Evolutionary conservation across 2,329 filamentous ascomycete genomes (phyloP).

Genomic region (Bipolaris gigantea): DNA sequence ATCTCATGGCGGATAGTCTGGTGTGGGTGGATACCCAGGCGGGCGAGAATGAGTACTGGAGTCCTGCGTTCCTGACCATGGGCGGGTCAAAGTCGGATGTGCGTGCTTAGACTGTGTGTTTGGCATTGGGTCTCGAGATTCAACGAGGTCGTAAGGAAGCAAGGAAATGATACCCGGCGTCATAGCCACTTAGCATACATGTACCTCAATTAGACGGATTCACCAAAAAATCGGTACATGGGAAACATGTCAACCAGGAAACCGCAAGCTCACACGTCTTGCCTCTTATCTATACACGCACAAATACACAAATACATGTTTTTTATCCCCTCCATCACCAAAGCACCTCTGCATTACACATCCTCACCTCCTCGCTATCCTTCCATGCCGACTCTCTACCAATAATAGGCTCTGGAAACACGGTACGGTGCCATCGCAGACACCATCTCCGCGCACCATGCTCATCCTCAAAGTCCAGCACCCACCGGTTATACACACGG

Average conservation of each 20-base stretch:
- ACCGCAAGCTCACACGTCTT: not conserved
- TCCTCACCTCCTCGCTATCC: conserved; percentile 42
- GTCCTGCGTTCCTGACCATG: conserved; percentile 68
- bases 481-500: conserved; percentile 51
- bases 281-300: not conserved
- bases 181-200: not conserved
- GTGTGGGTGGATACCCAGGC: conserved; percentile 91
- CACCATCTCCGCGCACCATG: conserved; percentile 58
- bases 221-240: no score
- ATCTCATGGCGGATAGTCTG: conserved; percentile 83
- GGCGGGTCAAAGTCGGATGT: conserved; percentile 3
- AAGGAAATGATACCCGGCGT: conserved; percentile 20
- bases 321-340: conserved; percentile 44
- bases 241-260: no score
- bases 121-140: not conserved
- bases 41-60: conserved; percentile 93
- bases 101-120: not conserved
- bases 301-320: not conserved
- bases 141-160: no score
- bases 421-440: conserved; percentile 55
- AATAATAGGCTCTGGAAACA: conserved; percentile 41
- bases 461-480: conserved; percentile 60
- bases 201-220: not conserved
- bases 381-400: conserved; percentile 25
- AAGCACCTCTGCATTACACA: conserved; percentile 53